A percentile compares a stretch with the other conserved stretches of the same genome.
These are phyloP conservation scores for Collybiopsis confluens DNA, from an alignment of 768 basidiomycete genomes.

Conservation along the genomic window DNA sequence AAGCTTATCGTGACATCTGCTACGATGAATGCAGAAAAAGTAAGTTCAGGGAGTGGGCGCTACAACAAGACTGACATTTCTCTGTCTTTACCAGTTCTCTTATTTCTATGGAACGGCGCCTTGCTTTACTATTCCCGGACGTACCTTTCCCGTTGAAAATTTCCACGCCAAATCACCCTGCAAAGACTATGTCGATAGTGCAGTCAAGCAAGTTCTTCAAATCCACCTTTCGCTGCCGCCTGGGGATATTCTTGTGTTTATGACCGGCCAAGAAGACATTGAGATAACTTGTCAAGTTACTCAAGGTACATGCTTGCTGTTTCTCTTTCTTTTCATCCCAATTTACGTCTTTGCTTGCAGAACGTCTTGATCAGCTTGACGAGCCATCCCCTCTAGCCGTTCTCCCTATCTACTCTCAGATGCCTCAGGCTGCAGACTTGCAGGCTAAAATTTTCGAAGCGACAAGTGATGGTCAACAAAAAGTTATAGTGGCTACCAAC, in stretches of 20 bases:
- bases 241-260: conserved; percentile 96
- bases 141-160: conserved; percentile 97
- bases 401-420: conserved; percentile 98
- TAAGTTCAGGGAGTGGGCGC: conserved; percentile 22
- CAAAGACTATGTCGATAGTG: conserved; percentile 97
- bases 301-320: conserved; percentile 48
- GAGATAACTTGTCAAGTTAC: conserved; percentile 95
- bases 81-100: conserved; percentile 67
- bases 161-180: conserved; percentile 97
- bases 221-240: conserved; percentile 91
- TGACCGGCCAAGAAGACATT: conserved; percentile 99
- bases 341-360: conserved; percentile 49
- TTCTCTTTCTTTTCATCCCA: no score
- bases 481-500: conserved; percentile 98
- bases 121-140: conserved; percentile 86
- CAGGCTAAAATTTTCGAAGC: conserved; percentile 98
- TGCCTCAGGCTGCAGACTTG: conserved; percentile 98
- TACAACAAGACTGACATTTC: not conserved
- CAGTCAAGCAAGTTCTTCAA: conserved; percentile 96
- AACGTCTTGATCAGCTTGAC: conserved; percentile 88
- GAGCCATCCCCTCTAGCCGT: conserved; percentile 85
- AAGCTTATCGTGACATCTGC: conserved; percentile 98
- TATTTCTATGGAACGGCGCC: conserved; percentile 93
- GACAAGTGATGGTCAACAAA: conserved; percentile 88
- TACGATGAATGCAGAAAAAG: conserved; percentile 99